These are phyloP conservation scores for Incumbomyces lentus DNA, from an alignment of 2,329 filamentous ascomycete genomes.

Conservation along the genomic window DNA sequence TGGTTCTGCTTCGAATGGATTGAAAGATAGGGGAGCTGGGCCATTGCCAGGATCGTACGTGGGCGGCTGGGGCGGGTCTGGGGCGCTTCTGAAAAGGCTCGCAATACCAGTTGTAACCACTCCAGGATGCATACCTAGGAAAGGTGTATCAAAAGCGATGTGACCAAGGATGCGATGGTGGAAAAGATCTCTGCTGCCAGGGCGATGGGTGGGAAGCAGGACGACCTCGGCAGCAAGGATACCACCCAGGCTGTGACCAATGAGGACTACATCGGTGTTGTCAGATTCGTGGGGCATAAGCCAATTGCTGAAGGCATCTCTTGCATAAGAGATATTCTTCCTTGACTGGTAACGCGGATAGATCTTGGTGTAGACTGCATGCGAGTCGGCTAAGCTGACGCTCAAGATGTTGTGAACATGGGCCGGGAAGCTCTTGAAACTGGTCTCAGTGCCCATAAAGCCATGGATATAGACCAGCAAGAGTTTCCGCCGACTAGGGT, in stretches of 20 bases:
- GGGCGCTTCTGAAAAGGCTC: slow-evolving; percentile 30
- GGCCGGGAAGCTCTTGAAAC: slow-evolving; percentile 77
- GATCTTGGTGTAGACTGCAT: slow-evolving; percentile 72
- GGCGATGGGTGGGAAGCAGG: slow-evolving; percentile 39
- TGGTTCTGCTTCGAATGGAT: slow-evolving; percentile 18
- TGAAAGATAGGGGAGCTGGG: neutral
- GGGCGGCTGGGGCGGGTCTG: slow-evolving; percentile 1
- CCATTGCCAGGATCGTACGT: neutral
- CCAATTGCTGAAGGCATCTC: slow-evolving; percentile 76
- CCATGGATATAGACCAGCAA: slow-evolving; percentile 80
- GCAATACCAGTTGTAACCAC: slow-evolving; percentile 73
- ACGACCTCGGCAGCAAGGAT: slow-evolving; percentile 70
- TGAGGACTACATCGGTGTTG: slow-evolving; percentile 66
- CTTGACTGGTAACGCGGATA: slow-evolving; percentile 35
- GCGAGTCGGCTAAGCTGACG: slow-evolving; percentile 56
- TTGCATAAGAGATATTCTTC: slow-evolving; percentile 49
- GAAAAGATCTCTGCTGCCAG: slow-evolving; percentile 33
- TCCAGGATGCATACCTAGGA: slow-evolving; percentile 79
- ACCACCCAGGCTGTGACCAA: slow-evolving; percentile 87
- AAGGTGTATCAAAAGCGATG: slow-evolving; percentile 75
- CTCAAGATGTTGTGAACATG: slow-evolving; percentile 71
- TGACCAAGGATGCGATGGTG: slow-evolving; percentile 70
- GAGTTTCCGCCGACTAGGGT: slow-evolving; percentile 40
- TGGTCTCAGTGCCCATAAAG: slow-evolving; percentile 80
- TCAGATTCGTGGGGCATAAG: slow-evolving; percentile 63